Conservation (phyloP, 2,329 filamentous ascomycete genomes). For the Alternaria triticimaculans region DNA sequence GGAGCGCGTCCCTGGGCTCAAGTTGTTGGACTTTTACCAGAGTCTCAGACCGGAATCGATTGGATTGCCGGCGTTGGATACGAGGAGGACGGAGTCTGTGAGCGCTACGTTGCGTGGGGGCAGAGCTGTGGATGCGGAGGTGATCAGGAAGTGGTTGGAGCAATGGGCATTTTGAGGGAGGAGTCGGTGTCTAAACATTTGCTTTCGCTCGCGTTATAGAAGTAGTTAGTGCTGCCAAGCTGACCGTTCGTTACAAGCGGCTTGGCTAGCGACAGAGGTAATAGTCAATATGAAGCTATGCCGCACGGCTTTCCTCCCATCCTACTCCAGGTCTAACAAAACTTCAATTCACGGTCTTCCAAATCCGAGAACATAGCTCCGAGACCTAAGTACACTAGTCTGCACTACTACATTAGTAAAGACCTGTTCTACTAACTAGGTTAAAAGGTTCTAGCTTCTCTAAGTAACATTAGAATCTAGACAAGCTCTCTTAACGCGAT, state of each 20-base stretch:
- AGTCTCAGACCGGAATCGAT: not conserved
- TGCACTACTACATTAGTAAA: not conserved
- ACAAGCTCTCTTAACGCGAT: not conserved
- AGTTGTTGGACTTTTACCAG: constrained; percentile 3
- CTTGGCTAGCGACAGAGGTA: not conserved
- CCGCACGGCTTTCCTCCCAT: not conserved
- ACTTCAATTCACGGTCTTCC: not conserved
- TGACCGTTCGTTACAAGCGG: not conserved
- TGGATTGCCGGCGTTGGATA: not conserved
- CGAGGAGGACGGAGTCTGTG: not conserved
- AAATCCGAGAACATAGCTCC: not conserved
- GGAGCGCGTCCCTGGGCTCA: not conserved
- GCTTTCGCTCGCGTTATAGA: rapidly evolving
- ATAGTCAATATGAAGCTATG: not conserved
- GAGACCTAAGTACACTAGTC: not conserved
- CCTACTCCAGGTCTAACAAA: too few species aligned
- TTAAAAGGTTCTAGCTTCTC: constrained; percentile 9
- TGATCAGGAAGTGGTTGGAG: not conserved
- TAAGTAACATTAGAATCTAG: constrained; percentile 7
- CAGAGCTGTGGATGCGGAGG: not conserved
- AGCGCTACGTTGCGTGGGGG: not conserved
- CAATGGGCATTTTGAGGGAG: not conserved
- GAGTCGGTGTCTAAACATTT: not conserved
- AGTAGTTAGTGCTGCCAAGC: not conserved
- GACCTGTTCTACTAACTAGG: constrained; percentile 13